Evolutionary conservation across 164 flowering plant species (phyloP).

Genomic region (Nelumbo lutea): DNA sequence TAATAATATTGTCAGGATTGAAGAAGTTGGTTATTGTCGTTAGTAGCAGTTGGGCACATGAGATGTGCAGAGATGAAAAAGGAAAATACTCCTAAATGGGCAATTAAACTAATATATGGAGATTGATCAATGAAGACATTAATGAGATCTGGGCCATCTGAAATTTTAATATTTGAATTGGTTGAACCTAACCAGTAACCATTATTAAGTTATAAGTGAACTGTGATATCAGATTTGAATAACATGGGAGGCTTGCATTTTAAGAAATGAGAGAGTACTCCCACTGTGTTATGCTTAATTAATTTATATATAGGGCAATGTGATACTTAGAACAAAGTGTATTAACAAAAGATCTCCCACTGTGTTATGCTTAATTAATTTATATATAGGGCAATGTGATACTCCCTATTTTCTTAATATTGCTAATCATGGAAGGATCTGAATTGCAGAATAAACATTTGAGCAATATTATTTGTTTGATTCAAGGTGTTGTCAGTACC

Average conservation of each 20-base stretch:
- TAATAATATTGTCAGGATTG: background rate
- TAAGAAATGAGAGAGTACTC: background rate
- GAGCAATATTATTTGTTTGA: too few relatives aligned
- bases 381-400: background rate
- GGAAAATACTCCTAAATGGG: background rate
- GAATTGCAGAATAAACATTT: background rate
- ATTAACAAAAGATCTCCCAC: background rate
- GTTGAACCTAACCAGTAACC: background rate
- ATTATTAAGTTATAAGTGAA: background rate
- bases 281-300: background rate
- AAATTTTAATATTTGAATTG: background rate
- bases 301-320: background rate
- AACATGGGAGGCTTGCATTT: background rate
- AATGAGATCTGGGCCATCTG: background rate
- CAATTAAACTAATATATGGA: background rate
- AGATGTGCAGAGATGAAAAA: background rate
- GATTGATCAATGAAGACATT: background rate
- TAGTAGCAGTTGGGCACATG: slow-evolving; percentile 9
- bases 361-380: background rate
- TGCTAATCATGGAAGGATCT: background rate
- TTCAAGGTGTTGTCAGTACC: too few relatives aligned
- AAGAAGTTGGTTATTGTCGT: slow-evolving; percentile 5
- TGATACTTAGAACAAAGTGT: background rate
- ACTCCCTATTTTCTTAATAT: background rate
- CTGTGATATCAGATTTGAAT: background rate